These are phyloP conservation scores for Auricularia auricula-judae DNA, from an alignment of 768 basidiomycete genomes.

Conservation along the genomic window DNA sequence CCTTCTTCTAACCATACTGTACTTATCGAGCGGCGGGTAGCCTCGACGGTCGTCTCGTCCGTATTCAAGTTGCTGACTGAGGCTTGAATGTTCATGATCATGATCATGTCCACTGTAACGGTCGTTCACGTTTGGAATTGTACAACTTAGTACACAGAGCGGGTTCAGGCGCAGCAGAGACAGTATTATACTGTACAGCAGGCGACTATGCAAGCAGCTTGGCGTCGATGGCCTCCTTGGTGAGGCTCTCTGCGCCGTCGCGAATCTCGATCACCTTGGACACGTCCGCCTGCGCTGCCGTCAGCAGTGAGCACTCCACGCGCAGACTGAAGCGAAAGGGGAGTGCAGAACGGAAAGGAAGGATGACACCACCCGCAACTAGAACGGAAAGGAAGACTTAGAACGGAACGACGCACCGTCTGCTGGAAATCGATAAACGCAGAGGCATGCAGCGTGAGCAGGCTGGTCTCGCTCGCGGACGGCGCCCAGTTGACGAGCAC, in stretches of 20 bases:
- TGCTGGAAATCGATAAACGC: slow-evolving; percentile 70
- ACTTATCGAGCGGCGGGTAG: no score
- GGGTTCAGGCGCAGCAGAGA: no score
- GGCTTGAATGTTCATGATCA: no score
- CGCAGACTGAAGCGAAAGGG: no score
- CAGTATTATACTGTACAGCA: no score
- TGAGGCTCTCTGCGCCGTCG: slow-evolving; percentile 74
- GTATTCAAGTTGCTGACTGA: no score
- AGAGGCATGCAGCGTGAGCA: slow-evolving; percentile 76
- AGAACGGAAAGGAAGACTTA: background rate
- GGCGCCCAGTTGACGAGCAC: slow-evolving; percentile 87
- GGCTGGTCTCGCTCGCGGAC: slow-evolving; percentile 57
- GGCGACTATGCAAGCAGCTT: slow-evolving; percentile 25
- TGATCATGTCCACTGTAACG: no score
- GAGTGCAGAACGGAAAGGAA: no score
- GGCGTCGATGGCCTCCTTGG: slow-evolving; percentile 57
- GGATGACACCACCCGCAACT: background rate
- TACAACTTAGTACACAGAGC: no score
- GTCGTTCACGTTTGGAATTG: no score
- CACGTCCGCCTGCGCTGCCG: slow-evolving; percentile 47
- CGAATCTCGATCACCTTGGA: slow-evolving; percentile 72
- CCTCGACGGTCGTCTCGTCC: no score
- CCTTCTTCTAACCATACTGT: no score
- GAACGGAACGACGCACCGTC: slow-evolving; percentile 30
- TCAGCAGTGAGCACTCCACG: background rate